Evolutionary conservation across 805 yeast genomes (phyloP), one percentile per base, ranked within the genome.

Genomic region (Ogataea trehaloabstinens): DNA sequence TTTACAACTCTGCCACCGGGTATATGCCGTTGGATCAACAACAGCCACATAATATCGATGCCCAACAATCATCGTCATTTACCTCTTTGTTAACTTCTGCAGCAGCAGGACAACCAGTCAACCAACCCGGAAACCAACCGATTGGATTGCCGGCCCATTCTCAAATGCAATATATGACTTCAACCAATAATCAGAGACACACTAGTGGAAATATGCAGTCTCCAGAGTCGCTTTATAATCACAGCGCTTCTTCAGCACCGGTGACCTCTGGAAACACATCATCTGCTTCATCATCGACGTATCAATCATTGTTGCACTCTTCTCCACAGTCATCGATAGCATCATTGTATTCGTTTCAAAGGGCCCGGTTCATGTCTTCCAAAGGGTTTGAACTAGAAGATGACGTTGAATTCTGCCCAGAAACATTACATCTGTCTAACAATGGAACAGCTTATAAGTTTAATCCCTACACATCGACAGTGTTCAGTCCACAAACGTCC

Each of bases 351-450:
- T 52, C 60, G 15, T 38, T 48, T 8, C 53, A 48, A 21, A 60
- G 82, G 29, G 73, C 79, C 28, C 64, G 81, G 48, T 75, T 76
- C 52, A 74, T 75, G 63, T 68, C 73, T 21, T 74, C 80, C 17
- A 78, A 78, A 48, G 76, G 79, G 22, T 78, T 78, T 58, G 85
- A 78, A 42, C 49, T 71, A 6, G 84, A 78, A 51, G 85, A 78
- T 52, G 85, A 78, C 55, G 54, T 78, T 50, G 83, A 78, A 55
- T 78, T 78, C 46, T 78, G 85, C 49, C 85, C 85, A 2, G 82
- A 76, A 32, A 76, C 74, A 25, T 13, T 34, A 49, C 24, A 40
- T 13, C 25, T 37, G 13, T 18, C 44, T 10, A n/a, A n/a, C n/a
- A 29, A 37, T 2, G 37, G 31, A 8, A 7, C 17, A 16, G 22